Evolutionary conservation across 2,329 filamentous ascomycete genomes (phyloP).

Genomic region (Paecilomyces niveus): DNA sequence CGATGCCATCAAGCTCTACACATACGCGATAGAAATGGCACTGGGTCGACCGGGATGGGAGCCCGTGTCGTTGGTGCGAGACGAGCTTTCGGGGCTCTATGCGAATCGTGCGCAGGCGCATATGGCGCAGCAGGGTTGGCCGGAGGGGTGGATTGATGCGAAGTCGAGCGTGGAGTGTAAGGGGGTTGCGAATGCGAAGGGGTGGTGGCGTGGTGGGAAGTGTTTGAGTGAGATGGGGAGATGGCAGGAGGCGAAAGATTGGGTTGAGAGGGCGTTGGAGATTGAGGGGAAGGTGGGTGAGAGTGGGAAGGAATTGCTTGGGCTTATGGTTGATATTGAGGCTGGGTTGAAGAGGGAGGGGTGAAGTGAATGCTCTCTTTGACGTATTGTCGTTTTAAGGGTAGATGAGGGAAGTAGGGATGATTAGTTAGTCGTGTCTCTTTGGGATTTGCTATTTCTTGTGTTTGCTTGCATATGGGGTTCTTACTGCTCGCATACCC

Average conservation of each 20-base stretch:
- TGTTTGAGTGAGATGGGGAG: constrained; percentile 88
- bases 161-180: constrained; percentile 84
- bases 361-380: neutral
- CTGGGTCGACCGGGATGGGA: constrained; percentile 79
- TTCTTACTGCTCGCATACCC: neutral
- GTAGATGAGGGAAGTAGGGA: neutral
- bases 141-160: constrained; percentile 79
- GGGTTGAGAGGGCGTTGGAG: constrained; percentile 71
- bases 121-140: constrained; percentile 76
- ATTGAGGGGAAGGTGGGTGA: constrained; percentile 60
- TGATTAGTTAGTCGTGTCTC: neutral
- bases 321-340: constrained; percentile 54
- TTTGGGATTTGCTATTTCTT: neutral
- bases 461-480: neutral
- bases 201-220: constrained; percentile 82
- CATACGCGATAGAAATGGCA: constrained; percentile 85
- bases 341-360: constrained; percentile 50
- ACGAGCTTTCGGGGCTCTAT: constrained; percentile 74
- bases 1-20: constrained; percentile 76
- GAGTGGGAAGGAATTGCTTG: constrained; percentile 48
- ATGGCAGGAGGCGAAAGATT: constrained; percentile 71
- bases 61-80: constrained; percentile 70
- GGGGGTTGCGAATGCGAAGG: constrained; percentile 81
- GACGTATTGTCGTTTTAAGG: neutral
- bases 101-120: constrained; percentile 85